Percentiles rank a stretch among this genome's conserved stretches.
Conservation (phyloP, 1,139 yeast genomes). For the Zygosaccharomyces sapae region DNA sequence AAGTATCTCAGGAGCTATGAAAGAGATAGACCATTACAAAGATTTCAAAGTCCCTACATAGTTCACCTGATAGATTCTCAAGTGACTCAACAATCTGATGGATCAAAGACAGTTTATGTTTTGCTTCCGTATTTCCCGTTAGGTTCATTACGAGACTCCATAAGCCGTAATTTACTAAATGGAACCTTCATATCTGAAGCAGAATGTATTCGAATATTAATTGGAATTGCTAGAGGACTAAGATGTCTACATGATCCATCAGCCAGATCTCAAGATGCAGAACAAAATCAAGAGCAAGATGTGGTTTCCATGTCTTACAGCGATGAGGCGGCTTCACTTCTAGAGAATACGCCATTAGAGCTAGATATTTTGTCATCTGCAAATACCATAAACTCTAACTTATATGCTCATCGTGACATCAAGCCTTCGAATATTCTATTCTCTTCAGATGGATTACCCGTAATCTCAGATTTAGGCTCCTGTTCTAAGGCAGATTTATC, state of each 20-base stretch:
- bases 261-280: conserved; percentile 27
- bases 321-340: conserved; percentile 24
- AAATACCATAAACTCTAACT: conserved; percentile 56
- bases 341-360: conserved; percentile 30
- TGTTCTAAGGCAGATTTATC: conserved; percentile 59
- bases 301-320: conserved; percentile 22
- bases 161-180: conserved; percentile 59
- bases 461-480: conserved; percentile 81
- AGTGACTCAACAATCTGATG: conserved; percentile 69
- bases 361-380: conserved; percentile 33
- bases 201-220: conserved; percentile 57
- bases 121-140: conserved; percentile 69
- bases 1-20: conserved; percentile 65
- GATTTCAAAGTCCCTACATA: conserved; percentile 65
- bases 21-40: conserved; percentile 73
- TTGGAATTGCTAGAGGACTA: conserved; percentile 71
- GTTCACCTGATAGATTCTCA: conserved; percentile 67
- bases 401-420: conserved; percentile 81
- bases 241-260: conserved; percentile 58
- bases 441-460: conserved; percentile 67
- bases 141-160: conserved; percentile 75
- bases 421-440: conserved; percentile 89
- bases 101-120: conserved; percentile 72
- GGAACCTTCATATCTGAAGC: conserved; percentile 51
- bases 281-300: conserved; percentile 25